Evolutionary conservation across 2,329 filamentous ascomycete genomes (phyloP).

Genomic region (Ophiostoma pallidulum): DNA sequence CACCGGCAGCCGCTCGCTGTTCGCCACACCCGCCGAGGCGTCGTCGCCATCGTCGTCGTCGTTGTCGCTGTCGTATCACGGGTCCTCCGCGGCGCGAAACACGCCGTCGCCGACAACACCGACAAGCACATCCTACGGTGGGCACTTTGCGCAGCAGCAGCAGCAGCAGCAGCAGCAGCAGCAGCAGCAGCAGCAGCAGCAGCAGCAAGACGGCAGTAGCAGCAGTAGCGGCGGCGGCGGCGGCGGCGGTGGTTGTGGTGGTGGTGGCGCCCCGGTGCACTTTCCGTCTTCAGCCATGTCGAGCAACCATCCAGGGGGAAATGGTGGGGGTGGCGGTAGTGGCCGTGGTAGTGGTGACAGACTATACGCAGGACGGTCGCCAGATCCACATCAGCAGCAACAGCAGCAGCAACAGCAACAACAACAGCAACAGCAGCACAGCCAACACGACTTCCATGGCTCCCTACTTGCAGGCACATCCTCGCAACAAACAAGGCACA

Average conservation of each 20-base stretch:
- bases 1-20: conserved; percentile 7
- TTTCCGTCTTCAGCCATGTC: conserved; percentile 9
- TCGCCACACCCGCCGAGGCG: not conserved
- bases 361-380: not conserved
- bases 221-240: too few species aligned
- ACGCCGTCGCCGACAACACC: conserved; percentile 8
- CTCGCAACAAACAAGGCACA: not conserved
- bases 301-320: not conserved
- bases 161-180: too few species aligned
- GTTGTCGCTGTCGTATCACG: too few species aligned
- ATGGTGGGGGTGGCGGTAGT: too few species aligned
- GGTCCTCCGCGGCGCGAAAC: conserved; percentile 6
- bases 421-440: not conserved
- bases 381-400: not conserved
- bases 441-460: not conserved
- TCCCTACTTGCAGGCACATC: too few species aligned
- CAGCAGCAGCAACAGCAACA: conserved; percentile 3
- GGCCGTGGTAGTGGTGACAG: conserved; percentile 3
- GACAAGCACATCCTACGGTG: not conserved
- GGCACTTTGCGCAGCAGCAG: conserved; percentile 5
- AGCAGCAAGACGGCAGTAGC: too few species aligned
- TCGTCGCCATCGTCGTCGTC: too few species aligned
- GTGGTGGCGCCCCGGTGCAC: too few species aligned
- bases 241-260: too few species aligned
- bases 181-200: too few species aligned